Percentiles rank a stretch among this genome's conserved stretches.
phyloP scores from a whole-genome alignment of 495 filamentous ascomycete species.

The Penicillium soppii region DNA sequence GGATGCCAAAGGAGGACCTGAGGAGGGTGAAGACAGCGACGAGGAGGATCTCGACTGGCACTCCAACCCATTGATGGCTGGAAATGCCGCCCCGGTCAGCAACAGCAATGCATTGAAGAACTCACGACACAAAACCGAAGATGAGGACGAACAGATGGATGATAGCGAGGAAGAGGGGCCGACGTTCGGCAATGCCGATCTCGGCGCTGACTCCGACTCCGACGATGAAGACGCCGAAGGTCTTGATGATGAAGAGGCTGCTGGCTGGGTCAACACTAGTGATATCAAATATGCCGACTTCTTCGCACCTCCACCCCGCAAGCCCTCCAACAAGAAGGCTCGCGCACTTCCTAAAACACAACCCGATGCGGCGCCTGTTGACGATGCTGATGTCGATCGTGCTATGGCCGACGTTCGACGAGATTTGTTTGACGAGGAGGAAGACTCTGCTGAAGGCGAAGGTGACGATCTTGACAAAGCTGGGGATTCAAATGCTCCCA shows the following conservation, averaged over 20 bases:
- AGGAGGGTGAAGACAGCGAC: slow-evolving; percentile 62
- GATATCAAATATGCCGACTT: slow-evolving; percentile 86
- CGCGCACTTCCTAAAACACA: slow-evolving; percentile 53
- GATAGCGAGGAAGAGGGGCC: slow-evolving; percentile 70
- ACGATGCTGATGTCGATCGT: slow-evolving; percentile 68
- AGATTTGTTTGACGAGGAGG: slow-evolving; percentile 85
- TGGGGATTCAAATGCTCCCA: slow-evolving; percentile 52
- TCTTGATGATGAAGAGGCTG: slow-evolving; percentile 40
- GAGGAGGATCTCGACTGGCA: slow-evolving; percentile 93
- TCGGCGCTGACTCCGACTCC: slow-evolving; percentile 57
- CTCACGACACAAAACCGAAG: slow-evolving; percentile 1
- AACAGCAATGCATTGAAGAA: slow-evolving; percentile 17
- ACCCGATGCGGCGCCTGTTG: slow-evolving; percentile 38
- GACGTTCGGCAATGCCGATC: slow-evolving; percentile 69
- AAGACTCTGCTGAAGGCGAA: slow-evolving; percentile 48
- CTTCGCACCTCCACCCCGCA: slow-evolving; percentile 79
- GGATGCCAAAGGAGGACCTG: slow-evolving; percentile 67
- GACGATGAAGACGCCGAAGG: slow-evolving; percentile 51
- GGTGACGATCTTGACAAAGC: slow-evolving; percentile 37
- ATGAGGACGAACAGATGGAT: slow-evolving; percentile 37
- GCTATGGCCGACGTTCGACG: slow-evolving; percentile 90
- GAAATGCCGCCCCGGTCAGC: slow-evolving; percentile 12
- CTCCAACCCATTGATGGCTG: slow-evolving; percentile 57
- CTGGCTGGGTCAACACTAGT: slow-evolving; percentile 69
- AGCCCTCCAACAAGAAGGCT: slow-evolving; percentile 52